Base-by-base conservation (phyloP, 345 rosid genomes). In the Populus pruinosa region DNA sequence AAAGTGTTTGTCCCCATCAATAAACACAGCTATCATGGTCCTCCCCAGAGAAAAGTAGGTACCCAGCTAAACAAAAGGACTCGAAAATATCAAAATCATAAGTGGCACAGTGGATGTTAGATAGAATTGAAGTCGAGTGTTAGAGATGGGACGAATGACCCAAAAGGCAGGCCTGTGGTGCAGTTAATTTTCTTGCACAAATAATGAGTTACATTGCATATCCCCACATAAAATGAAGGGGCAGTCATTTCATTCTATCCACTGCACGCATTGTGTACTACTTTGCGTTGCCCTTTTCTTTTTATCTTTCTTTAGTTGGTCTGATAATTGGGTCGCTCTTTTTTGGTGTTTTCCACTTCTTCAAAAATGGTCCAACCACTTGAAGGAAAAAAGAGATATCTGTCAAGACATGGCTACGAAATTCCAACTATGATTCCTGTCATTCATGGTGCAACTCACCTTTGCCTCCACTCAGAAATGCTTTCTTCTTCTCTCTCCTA, bases 151-250 rank as follows among this genome's bases (percentile, higher is more conserved):
- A 41, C 47, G 47, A 41, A 41, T 41, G 72, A 68, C 3, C 29
- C 6, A 70, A 14, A 35, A 33, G 35, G 55, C 17, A 38, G 20
- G 17, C 29, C 31, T 10, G 76, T 11, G 66, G 75, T 38, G 69
- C 69, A 62, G 63, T 27, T 23, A 41, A 74, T 62, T 62, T 74
- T 75, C 63, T 12, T 29, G 63, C 35, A 3, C 23, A 66, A 66
- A 75, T 75, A 49, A 75, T 67, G 71, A 75, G 78, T 49, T 66
- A 74, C 77, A 74, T 63, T 74, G 77, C 77, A 75, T 49, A 49
- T 14, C 12, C 11, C 76, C 76, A 27, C n/a, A 14, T 7, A 74
- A 8, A 41, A 20, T 17, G 69, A 74, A 44, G 38, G 69, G 41
- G 14, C 66, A 31, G 68, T 64, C 55, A 62, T 44, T 74, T 64